Evolutionary conservation across 148 eudicot genomes (phyloP), one percentile per base, ranked within the genome.

Genomic region (Simmondsia chinensis): DNA sequence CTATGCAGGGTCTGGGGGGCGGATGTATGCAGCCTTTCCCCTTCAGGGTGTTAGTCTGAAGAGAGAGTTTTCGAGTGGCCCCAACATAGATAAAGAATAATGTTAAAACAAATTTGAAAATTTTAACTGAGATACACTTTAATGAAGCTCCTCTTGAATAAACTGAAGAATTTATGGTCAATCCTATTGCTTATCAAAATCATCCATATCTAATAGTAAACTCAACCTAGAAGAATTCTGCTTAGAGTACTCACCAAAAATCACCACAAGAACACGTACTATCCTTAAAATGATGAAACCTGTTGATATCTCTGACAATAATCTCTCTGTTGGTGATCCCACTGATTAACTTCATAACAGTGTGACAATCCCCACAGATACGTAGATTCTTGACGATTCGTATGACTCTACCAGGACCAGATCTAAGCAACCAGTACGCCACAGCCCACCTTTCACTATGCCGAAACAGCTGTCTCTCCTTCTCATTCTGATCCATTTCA

Each of bases 361-460:
- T 69, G 47, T 82, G 93, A 48, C 93, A 82, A 66, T 82, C 80
- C 36, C 79, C 75, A 56, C 80, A 83, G 43, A 74, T 70, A 18
- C 87, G 72, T 16, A 83, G 68, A 39, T 79, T 83, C 57, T 83
- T 83, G 39, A 79, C 69, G 8, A 83, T 52, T n/a, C 83, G 58
- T 61, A 79, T 54, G 15, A 56, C 34, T 9, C 70, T 39, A 9
- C 94, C 78, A 37, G 77, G 77, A 37, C 61, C 72, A 22, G 75
- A 64, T 43, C 71, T 79, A 13, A 83, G 75, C 69, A 83, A 57
- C 7, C 87, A 87, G 57, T 75, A 83, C 20, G 87, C 87, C 17
- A 79, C 69, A 24, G 94, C 94, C 63, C 74, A 30, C 37, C 87
- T 62, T 58, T 83, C 94, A 60, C 87, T 76, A 48, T 83, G 94